These are phyloP conservation scores for Colletotrichum limetticola DNA, from an alignment of 2,329 filamentous ascomycete genomes.

Conservation along the genomic window DNA sequence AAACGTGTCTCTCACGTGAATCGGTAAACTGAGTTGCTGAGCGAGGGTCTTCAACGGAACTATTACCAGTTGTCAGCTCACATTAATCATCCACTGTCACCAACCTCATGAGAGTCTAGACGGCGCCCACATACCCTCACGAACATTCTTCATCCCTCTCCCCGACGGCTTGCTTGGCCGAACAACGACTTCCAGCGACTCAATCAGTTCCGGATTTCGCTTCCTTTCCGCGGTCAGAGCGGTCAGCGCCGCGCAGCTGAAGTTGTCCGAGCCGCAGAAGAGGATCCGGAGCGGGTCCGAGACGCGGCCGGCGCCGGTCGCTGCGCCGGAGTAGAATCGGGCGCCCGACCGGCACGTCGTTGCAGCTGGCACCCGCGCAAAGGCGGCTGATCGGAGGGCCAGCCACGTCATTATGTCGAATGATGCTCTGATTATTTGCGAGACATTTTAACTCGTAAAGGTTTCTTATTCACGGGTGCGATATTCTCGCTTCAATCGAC, in stretches of 20 bases:
- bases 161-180: constrained; percentile 83
- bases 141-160: constrained; percentile 75
- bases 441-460: not conserved
- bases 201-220: constrained; percentile 65
- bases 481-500: not conserved
- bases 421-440: fast-evolving
- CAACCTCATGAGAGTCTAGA: not conserved
- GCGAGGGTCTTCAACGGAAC: constrained; percentile 80
- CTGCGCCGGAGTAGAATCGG: constrained; percentile 12
- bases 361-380: not conserved
- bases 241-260: constrained; percentile 82
- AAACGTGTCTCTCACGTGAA: constrained; percentile 86
- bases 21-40: constrained; percentile 67
- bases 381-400: constrained; percentile 4
- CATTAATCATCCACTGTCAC: not conserved
- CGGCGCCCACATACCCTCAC: constrained; percentile 63
- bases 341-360: not conserved
- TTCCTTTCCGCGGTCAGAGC: constrained; percentile 73
- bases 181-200: constrained; percentile 87
- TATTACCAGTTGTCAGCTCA: constrained; percentile 45
- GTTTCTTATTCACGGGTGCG: not conserved
- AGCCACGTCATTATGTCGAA: constrained; percentile 14
- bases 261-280: constrained; percentile 93
- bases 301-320: not conserved
- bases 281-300: constrained; percentile 81